Evolutionary conservation across 192 early-diverging fungal species (phyloP).

Genomic region (Coemansia sp.): DNA sequence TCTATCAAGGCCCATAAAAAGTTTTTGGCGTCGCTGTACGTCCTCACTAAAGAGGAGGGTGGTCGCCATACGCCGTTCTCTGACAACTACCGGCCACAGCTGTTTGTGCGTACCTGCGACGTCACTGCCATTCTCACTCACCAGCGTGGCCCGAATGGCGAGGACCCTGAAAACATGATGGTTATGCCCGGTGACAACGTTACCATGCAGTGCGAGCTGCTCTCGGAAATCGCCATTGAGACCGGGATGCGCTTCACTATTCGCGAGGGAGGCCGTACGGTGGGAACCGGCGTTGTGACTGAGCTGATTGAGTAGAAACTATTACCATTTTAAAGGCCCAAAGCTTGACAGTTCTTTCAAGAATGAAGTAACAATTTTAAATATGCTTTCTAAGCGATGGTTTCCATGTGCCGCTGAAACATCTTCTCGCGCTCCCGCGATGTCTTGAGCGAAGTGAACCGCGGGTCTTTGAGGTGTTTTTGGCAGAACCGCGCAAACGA

Average conservation of each 20-base stretch:
- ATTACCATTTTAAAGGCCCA: neutral
- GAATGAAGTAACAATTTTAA: neutral
- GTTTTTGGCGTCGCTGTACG: conserved; percentile 88
- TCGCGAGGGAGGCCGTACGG: conserved; percentile 95
- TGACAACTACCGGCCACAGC: conserved; percentile 94
- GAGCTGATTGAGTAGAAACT: conserved; percentile 63
- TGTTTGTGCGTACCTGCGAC: conserved; percentile 95
- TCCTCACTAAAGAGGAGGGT: conserved; percentile 96
- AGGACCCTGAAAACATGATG: conserved; percentile 91
- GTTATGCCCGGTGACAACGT: conserved; percentile 98
- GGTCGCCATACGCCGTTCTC: conserved; percentile 97
- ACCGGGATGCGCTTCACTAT: conserved; percentile 95
- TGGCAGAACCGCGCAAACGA: conserved; percentile 47
- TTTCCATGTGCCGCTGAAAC: conserved; percentile 26
- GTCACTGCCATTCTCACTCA: conserved; percentile 82
- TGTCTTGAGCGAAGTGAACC: conserved; percentile 34
- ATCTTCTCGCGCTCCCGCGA: conserved; percentile 44
- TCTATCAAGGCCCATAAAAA: conserved; percentile 93
- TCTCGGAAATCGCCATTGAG: conserved; percentile 80
- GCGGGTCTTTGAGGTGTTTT: conserved; percentile 26
- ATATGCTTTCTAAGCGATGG: neutral
- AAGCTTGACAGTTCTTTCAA: neutral
- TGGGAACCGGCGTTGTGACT: conserved; percentile 89
- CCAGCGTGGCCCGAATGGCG: conserved; percentile 60
- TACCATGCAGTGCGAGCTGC: conserved; percentile 80